A percentile compares a stretch with the other conserved stretches of the same genome.
Evolutionary conservation across 371 early-diverging fungal genomes (phyloP).

Genomic region (Haplosporangium sp.): DNA sequence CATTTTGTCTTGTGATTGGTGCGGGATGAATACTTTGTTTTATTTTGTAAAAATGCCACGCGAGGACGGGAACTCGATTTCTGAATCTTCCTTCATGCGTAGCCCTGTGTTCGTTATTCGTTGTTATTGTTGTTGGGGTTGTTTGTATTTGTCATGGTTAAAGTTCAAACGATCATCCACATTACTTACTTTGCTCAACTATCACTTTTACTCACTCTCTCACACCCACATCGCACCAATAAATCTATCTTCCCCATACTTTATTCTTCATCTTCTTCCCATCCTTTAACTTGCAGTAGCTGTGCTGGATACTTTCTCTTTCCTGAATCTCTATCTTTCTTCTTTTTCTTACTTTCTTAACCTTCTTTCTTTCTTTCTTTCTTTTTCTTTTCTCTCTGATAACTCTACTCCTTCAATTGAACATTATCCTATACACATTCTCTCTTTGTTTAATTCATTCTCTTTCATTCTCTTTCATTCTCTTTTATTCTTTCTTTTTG

Average conservation of each 20-base stretch:
- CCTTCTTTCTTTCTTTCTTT: not conserved
- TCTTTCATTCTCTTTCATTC: not conserved
- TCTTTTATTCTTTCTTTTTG: not conserved
- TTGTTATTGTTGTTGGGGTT: not conserved
- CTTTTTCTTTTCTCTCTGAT: not conserved
- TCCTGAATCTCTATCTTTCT: not conserved
- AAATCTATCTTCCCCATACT: not conserved
- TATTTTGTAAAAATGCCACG: not conserved
- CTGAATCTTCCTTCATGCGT: slow-evolving; percentile 1
- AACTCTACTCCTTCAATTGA: too few species aligned
- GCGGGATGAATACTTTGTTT: not conserved
- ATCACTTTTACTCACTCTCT: slow-evolving; percentile 5
- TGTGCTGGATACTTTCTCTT: not conserved
- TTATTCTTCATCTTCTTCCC: not conserved
- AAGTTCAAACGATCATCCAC: not conserved
- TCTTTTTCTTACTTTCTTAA: not conserved
- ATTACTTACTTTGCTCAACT: not conserved
- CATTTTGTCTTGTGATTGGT: not conserved
- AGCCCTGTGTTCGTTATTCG: not conserved
- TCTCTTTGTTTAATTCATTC: not conserved
- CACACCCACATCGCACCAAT: not conserved
- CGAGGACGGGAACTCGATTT: slow-evolving; percentile 2
- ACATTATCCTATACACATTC: too few species aligned
- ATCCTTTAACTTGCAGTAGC: not conserved
- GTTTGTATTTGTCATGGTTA: not conserved